Base-by-base conservation (phyloP, 257 asterid genomes). In the Fraxinus cuspidata region DNA sequence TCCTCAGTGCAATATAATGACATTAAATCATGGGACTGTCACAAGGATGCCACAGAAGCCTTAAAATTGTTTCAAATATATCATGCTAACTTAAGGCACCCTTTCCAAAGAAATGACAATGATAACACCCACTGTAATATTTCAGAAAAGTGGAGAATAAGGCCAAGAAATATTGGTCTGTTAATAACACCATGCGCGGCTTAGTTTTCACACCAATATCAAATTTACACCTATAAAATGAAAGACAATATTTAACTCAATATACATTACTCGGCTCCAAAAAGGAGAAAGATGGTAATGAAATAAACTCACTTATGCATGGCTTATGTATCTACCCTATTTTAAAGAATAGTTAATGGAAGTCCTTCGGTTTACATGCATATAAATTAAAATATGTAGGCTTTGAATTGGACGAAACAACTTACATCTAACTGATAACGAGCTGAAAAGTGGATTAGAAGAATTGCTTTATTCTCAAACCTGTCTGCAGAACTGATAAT, bases 391-490 rank as follows among this genome's bases (percentile, higher is more conserved):
- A 64, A 77, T 67, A 28, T 75, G 75, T 47, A 35, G 74, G 74
- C 40, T 19, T 12, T 1, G 72, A 60, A 71, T 60, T 70, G 72
- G 74, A 67, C 25, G 49, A 47, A 47, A 73, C 35, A 49, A 74
- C 96, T 93, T 86, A 90, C 99, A 70, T 96, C 91, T 75, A 92
- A 80, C 67, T 92, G 90, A 86, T 92, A 93, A 32, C 99, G 99
- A 74, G 99, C 97, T 53, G 99, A 96, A 77, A 96, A 96, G 88
- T 96, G 98, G 78, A 93, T 96, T 15, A 96, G 88, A 34, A 96
- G 94, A 89, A 96, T 90, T 51, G 98, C 96, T 88, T 92, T 93
- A 88, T 96, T 96, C 86, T 87, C 83, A 81, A 96, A 93, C 87
- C 69, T 78, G 58, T 89, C 94, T 7, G 96, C 98, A 29, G 87